Evolutionary conservation across 2,329 filamentous ascomycete species (phyloP).

Genomic region (Fonsecaea nubica): DNA sequence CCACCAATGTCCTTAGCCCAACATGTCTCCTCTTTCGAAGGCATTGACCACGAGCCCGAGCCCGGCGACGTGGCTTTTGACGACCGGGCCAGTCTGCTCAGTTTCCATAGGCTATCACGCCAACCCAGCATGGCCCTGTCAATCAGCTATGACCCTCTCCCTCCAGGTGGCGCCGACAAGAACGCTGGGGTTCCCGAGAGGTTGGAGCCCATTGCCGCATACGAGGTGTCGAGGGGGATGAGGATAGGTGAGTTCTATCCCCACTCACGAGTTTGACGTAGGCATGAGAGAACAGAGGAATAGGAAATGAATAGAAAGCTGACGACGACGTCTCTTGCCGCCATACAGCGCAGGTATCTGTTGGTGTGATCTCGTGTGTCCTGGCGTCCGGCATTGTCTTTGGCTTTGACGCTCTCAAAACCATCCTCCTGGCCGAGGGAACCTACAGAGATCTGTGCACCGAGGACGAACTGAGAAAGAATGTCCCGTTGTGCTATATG

Average conservation of each 20-base stretch:
- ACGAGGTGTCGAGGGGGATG: constrained; percentile 54
- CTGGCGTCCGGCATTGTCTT: constrained; percentile 81
- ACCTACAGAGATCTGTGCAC: constrained; percentile 72
- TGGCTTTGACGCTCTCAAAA: constrained; percentile 83
- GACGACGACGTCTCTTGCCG: neutral
- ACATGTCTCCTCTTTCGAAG: constrained; percentile 59
- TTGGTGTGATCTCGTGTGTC: constrained; percentile 74
- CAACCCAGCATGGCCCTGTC: constrained; percentile 49
- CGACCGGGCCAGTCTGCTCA: constrained; percentile 21
- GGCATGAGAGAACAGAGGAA: neutral
- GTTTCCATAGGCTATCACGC: constrained; percentile 17
- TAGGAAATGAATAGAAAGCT: neutral
- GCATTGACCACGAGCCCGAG: constrained; percentile 53
- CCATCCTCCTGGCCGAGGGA: constrained; percentile 75
- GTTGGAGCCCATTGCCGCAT: constrained; percentile 55
- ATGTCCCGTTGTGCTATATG: constrained; percentile 60
- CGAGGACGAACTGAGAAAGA: constrained; percentile 54
- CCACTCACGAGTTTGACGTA: neutral
- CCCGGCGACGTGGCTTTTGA: constrained; percentile 29
- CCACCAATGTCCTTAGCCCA: constrained; percentile 58
- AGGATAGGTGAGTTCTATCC: constrained; percentile 43
- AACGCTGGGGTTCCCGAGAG: constrained; percentile 46
- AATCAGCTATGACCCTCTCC: constrained; percentile 58
- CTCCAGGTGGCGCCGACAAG: constrained; percentile 41
- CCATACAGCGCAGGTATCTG: constrained; percentile 62